phyloP scores from a whole-genome alignment of 345 rosid species.

The Dipteronia dyeriana region DNA sequence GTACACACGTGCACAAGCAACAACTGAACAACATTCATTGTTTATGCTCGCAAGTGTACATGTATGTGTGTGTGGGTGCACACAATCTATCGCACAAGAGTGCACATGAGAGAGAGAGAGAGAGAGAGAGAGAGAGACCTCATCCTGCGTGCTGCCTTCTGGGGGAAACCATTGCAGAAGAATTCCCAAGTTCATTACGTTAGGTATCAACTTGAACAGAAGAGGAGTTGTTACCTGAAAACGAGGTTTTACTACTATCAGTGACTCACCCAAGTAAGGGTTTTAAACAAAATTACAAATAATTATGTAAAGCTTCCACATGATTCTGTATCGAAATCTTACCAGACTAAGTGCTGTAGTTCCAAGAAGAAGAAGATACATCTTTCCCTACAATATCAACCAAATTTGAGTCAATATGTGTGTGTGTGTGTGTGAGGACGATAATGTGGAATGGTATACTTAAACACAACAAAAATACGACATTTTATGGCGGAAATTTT shows the following conservation, averaged over 20 bases:
- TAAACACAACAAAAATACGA: neutral
- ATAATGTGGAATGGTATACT: neutral
- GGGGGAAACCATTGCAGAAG: slow-evolving; percentile 88
- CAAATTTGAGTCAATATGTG: slow-evolving; percentile 8
- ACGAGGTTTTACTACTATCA: slow-evolving; percentile 18
- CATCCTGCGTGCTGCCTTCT: slow-evolving; percentile 53
- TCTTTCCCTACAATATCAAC: slow-evolving; percentile 75
- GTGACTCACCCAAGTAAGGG: slow-evolving; percentile 9
- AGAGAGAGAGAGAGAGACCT: slow-evolving; percentile 51
- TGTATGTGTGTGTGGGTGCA: neutral
- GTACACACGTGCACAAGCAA: neutral
- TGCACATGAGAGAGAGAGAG: neutral
- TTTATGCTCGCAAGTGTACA: neutral
- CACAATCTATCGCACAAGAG: too few species aligned
- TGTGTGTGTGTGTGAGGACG: neutral
- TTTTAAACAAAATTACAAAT: neutral
- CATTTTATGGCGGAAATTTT: neutral
- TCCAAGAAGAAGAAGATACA: slow-evolving; percentile 98
- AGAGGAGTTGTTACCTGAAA: slow-evolving; percentile 90
- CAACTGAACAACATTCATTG: neutral
- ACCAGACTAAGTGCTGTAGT: slow-evolving; percentile 98
- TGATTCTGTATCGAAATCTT: slow-evolving; percentile 20
- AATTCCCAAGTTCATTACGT: slow-evolving; percentile 76
- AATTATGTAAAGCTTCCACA: neutral
- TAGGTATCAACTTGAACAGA: slow-evolving; percentile 84